Evolutionary conservation across 2,329 filamentous ascomycete species (phyloP), one percentile per base, ranked within the genome.

Genomic region (Ophioceras dolichostomum): DNA sequence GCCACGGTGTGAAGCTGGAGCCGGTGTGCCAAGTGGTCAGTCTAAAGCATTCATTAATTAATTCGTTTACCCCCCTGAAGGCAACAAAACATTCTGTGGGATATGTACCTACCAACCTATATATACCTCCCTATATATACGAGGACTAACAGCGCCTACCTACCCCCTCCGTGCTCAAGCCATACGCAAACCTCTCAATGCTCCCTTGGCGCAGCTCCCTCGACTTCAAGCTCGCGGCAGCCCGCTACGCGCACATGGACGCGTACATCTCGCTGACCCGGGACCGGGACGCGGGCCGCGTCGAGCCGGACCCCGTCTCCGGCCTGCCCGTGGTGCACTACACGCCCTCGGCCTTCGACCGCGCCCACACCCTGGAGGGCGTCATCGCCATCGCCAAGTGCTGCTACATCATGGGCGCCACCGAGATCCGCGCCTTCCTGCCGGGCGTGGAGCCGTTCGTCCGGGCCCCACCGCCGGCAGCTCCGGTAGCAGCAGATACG

Each of bases 1-100:
- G 86, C 40, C 85, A 95, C 49, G 89, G 89, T 28, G 68, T 70
- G 34, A 94, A 93, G 56, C 64, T 95, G 20, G 87, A 95, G 63
- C 67, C 77, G 9, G 74, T 74, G 2, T 73, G 72, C 49, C 88
- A 91, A 81, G 46, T 76, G 39, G 68, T 72, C 51, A 49, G 67
- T 42, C 1, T 18, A n/a, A n/a, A n/a, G n/a, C n/a, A n/a, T n/a
- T n/a, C n/a, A n/a, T n/a, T n/a, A n/a, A n/a, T n/a, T n/a, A n/a
- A n/a, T n/a, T n/a, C n/a, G n/a, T n/a, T n/a, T n/a, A n/a, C n/a
- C n/a, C n/a, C n/a, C n/a, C n/a, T n/a, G n/a, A n/a, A n/a, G n/a
- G n/a, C n/a, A n/a, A n/a, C n/a, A n/a, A n/a, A n/a, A n/a, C n/a
- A n/a, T n/a, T n/a, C n/a, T n/a, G n/a, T n/a, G n/a, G n/a, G n/a